Conservation (phyloP, 176 grass and related monocot species). For the Panicum miliaceum region DNA sequence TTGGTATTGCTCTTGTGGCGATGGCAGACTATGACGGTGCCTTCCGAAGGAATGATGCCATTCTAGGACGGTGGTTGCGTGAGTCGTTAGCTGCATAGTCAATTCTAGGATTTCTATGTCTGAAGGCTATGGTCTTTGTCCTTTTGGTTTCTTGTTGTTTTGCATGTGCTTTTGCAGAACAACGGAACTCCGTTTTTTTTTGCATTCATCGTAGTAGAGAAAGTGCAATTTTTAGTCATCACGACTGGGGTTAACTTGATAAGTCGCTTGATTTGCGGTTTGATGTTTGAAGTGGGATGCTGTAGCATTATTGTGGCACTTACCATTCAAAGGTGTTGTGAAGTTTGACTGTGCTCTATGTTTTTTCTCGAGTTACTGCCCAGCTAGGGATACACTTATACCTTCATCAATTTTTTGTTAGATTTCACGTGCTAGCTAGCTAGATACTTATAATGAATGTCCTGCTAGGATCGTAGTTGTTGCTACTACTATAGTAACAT, state of each 20-base stretch:
- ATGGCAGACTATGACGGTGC: neutral
- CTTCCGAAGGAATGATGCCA: constrained; percentile 21
- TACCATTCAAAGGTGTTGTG: constrained; percentile 18
- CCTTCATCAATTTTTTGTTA: constrained; percentile 8
- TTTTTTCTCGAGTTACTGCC: neutral
- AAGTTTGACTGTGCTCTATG: constrained; percentile 2
- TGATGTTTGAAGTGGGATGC: constrained; percentile 17
- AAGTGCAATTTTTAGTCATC: constrained; percentile 15
- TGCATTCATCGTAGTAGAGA: neutral
- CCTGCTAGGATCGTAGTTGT: constrained; percentile 15
- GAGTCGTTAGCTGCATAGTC: constrained; percentile 48
- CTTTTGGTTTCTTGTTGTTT: constrained; percentile 40
- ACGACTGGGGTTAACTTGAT: constrained; percentile 5
- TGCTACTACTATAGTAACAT: neutral
- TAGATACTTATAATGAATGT: neutral
- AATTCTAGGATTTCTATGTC: constrained; percentile 35
- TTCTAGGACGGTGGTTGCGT: constrained; percentile 35
- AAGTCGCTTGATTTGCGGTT: neutral
- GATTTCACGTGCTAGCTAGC: constrained; percentile 22
- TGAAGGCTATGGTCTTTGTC: neutral
- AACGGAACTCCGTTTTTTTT: constrained; percentile 10
- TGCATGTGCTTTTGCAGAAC: constrained; percentile 3
- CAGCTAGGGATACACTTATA: constrained; percentile 11
- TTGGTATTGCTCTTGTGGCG: neutral
- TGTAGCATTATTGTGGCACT: neutral